Conservation (phyloP, 306 rosid genomes). For the Betula pendula region DNA sequence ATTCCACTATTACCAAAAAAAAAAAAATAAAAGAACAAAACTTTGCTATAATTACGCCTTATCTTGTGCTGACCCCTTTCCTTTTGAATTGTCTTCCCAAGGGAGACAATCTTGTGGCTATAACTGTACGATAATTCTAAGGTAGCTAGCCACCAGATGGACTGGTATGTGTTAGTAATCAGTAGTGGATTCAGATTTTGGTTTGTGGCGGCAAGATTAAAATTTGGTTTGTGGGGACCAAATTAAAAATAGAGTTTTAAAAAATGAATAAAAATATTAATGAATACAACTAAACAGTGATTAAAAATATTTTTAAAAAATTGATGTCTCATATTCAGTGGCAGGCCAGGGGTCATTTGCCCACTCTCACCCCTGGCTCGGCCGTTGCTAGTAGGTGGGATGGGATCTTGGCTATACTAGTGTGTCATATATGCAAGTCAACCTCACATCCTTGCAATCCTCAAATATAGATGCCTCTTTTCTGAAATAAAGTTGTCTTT, state of each 20-base stretch:
- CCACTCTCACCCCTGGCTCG: no score
- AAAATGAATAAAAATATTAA: no score
- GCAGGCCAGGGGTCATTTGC: no score
- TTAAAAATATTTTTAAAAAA: no score
- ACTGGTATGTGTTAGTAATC: not conserved
- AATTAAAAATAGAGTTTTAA: no score
- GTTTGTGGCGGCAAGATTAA: no score
- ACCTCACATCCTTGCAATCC: not conserved
- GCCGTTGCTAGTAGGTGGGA: constrained; percentile 5
- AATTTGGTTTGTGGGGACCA: no score
- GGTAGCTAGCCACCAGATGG: not conserved
- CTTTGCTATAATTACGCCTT: constrained; percentile 19
- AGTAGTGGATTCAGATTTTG: no score
- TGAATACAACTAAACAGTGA: no score
- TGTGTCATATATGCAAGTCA: not conserved
- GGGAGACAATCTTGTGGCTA: constrained; percentile 24
- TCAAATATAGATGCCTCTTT: not conserved
- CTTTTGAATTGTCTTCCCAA: constrained; percentile 18
- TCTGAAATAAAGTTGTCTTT: no score
- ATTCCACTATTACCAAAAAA: not conserved
- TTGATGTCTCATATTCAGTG: no score
- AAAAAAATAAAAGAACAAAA: not conserved
- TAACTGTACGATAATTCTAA: constrained; percentile 23
- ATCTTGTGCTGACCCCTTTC: constrained; percentile 11
- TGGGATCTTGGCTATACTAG: not conserved